Base-by-base conservation (phyloP, 169 alveolate species). In the Plasmodium berghei region DNA sequence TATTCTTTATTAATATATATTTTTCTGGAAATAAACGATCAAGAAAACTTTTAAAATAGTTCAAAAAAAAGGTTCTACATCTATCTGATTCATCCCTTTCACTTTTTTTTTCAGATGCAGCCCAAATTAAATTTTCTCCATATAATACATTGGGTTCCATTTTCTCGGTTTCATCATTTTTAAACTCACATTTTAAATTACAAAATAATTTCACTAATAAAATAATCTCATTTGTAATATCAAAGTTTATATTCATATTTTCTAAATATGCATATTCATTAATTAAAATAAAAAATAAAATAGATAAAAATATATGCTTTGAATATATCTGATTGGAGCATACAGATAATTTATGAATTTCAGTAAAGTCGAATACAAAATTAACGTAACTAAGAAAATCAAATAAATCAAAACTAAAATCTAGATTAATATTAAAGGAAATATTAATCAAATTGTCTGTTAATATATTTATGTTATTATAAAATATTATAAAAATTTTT, bases 401-500 rank as follows among this genome's bases (percentile, higher is more conserved):
- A 54, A 16, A n/a, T n/a, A 70, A 64, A 9, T 49, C 8, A 5
- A 52, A 58, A n/a, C 71, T 28, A 9, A 77, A 77, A n/a, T 77
- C 89, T 8, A 77, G 28, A 55, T 63, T 77, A 14, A 77, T n/a
- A 22, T n/a, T 28, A 10, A 77, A 6, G 0, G 70, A 54, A n/a
- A 16, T 77, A 14, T 46, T 54, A n/a, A 49, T n/a, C 18, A 77
- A 42, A 1, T 18, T 49, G 2, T 42, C 49, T 8, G 77, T 48
- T 0, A 77, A 16, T 49, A 40, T 28, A 49, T 48, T 70, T 28
- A 77, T 49, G 12, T 70, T 20, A 16, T 9, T 26, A n/a, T 77
- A 77, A 64, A 64, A 77, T 22, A 77, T 45, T 4, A 77, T 12
- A 34, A 63, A 64, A n/a, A 77, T 63, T 63, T 77, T 77, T 2